Base-by-base conservation (phyloP, 2,329 filamentous ascomycete species). In the Trichoderma guizhouense region DNA sequence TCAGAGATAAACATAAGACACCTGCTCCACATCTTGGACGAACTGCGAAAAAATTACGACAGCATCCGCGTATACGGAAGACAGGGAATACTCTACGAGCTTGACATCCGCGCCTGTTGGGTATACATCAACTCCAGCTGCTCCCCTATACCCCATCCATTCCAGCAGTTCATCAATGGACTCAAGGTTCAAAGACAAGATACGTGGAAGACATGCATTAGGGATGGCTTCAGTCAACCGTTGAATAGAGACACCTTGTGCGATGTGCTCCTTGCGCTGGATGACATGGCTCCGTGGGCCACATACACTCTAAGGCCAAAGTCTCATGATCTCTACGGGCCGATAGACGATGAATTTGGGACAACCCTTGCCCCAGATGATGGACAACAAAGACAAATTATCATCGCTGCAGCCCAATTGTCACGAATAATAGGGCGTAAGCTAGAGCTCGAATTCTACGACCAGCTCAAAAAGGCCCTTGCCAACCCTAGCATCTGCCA, bases 381-480 rank as follows among this genome's bases (percentile, higher is more conserved):
- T n/a, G 18, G 32, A 26, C 5, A 14, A 7, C 34, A 72, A 24
- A 18, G 30, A 7, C 26, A n/a, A 11, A 6, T 64, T 2, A 39
- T 69, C 11, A 18, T 63, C 21, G 24, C 36, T 32, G 69, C 62
- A 8, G 63, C 69, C 21, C 72, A 73, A 30, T 15, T 73, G 8
- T 64, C 58, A 24, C 62, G 63, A 8, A 68, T 73, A 18, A 32
- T 73, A 8, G 63, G 32, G 12, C 62, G 72, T 15, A 71, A 68
- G 24, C 14, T 73, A 28, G 72, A 73, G 47, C 72, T 73, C n/a
- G 55, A 61, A 1, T 61, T 58, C 21, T 73, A 68, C 26, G 58
- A 64, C 24, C 14, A 64, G 11, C 72, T 73, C 43, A 61, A 71
- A 32, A 69, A 21, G 14, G 24, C 36, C 47, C 51, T 57, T n/a